phyloP scores from a whole-genome alignment of 306 rosid genomes.

The Dalbergia cochinchinensis region DNA sequence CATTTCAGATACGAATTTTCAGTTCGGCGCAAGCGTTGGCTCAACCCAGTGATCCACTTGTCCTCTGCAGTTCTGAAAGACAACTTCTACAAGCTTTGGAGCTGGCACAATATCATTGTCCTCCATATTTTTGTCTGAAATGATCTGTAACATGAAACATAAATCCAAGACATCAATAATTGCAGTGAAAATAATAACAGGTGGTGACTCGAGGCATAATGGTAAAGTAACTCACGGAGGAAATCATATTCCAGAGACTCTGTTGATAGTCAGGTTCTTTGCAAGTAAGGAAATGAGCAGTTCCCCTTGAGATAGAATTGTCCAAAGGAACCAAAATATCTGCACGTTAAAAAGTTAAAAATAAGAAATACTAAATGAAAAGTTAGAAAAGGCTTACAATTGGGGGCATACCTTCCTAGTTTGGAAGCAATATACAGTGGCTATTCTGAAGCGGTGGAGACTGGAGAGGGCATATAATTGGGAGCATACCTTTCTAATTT shows the following conservation, averaged over 20 bases:
- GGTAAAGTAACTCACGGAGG: conserved; percentile 70
- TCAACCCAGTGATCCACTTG: conserved; percentile 98
- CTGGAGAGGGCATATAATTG: too few species aligned
- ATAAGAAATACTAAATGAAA: conserved; percentile 10
- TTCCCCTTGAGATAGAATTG: conserved; percentile 92
- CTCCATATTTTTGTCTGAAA: conserved; percentile 86
- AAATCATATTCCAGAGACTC: conserved; percentile 92
- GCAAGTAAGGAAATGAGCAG: conserved; percentile 83
- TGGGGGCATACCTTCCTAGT: too few species aligned
- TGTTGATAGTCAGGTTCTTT: conserved; percentile 91
- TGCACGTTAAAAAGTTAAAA: conserved; percentile 44
- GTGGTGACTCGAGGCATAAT: conserved; percentile 7
- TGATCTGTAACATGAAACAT: conserved; percentile 59
- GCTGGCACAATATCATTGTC: conserved; percentile 95
- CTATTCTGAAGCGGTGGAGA: too few species aligned
- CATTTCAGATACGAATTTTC: conserved; percentile 84
- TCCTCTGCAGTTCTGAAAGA: conserved; percentile 92
- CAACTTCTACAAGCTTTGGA: conserved; percentile 94
- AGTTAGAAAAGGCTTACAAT: too few species aligned
- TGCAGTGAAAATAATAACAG: conserved; percentile 8
- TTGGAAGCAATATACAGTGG: too few species aligned
- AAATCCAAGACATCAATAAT: conserved; percentile 17
- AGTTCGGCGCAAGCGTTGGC: conserved; percentile 77
- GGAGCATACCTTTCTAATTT: too few species aligned
- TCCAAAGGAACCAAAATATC: conserved; percentile 97